These are phyloP conservation scores for Malus sylvestris DNA, from an alignment of 306 rosid species.

Conservation along the genomic window DNA sequence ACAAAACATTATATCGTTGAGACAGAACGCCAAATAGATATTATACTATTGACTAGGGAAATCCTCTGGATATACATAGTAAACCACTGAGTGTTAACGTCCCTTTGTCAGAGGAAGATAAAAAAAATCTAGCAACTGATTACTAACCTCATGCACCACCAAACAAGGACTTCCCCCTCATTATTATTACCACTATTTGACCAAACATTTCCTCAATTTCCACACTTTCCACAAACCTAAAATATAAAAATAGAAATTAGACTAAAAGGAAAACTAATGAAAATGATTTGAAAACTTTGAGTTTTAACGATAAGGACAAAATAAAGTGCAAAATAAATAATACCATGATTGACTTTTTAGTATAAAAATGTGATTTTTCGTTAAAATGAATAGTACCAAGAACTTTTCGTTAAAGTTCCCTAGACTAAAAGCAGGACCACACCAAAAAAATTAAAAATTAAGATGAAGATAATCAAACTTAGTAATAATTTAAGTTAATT, in stretches of 20 bases:
- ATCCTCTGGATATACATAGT: no score
- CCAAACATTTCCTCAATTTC: not conserved
- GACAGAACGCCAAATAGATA: not conserved
- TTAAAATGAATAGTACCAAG: no score
- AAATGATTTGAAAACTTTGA: no score
- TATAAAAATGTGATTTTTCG: no score
- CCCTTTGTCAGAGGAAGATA: not conserved
- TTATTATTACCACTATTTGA: not conserved
- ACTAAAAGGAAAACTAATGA: no score
- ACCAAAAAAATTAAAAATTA: no score
- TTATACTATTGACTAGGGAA: no score
- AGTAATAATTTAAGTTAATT: not conserved
- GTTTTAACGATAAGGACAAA: no score
- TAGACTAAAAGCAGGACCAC: not conserved
- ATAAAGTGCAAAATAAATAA: no score
- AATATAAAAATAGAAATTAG: not conserved
- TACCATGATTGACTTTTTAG: no score
- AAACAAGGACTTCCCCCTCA: not conserved
- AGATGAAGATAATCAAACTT: not conserved
- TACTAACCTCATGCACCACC: not conserved
- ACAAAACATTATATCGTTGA: no score
- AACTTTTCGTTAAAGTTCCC: no score
- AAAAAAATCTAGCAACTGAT: not conserved
- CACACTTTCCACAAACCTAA: not conserved
- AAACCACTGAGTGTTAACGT: constrained; percentile 17